Conservation (phyloP, 768 basidiomycete species). For the Leccinum olivaceopallidum region DNA sequence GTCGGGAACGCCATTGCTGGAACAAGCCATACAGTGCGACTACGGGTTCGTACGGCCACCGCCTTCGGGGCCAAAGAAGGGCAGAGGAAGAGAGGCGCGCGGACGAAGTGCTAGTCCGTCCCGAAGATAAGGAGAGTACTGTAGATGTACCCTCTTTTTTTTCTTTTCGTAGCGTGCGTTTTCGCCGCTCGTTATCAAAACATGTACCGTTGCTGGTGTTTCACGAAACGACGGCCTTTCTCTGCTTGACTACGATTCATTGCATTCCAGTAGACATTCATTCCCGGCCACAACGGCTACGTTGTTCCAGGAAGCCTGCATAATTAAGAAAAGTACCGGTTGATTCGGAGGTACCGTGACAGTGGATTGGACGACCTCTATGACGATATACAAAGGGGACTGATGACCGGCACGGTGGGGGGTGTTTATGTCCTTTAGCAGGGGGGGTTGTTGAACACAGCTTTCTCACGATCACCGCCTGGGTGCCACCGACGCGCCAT, state of each 20-base stretch:
- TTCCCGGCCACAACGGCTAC: constrained; percentile 9
- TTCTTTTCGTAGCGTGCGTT: not conserved
- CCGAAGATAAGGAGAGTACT: constrained; percentile 43
- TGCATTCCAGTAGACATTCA: constrained; percentile 9
- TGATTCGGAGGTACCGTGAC: not conserved
- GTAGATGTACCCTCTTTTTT: constrained; percentile 1
- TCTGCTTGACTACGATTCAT: constrained; percentile 6
- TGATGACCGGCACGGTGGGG: not conserved
- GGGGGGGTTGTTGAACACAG: constrained; percentile 10
- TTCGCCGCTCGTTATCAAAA: constrained; percentile 1
- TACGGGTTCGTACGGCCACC: constrained; percentile 90
- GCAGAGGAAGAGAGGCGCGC: constrained; percentile 59
- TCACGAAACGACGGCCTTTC: not conserved
- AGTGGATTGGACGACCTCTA: not conserved
- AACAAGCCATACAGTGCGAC: constrained; percentile 86
- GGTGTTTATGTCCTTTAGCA: constrained; percentile 12
- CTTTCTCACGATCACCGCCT: constrained; percentile 16
- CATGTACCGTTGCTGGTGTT: constrained; percentile 3
- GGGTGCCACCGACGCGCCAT: constrained; percentile 26
- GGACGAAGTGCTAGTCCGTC: constrained; percentile 81
- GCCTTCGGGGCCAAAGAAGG: constrained; percentile 79
- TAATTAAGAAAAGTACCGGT: constrained; percentile 1
- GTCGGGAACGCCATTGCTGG: constrained; percentile 77
- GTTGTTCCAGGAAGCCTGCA: constrained; percentile 11
- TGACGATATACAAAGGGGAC: not conserved